phyloP scores from a whole-genome alignment of 441 rosid genomes.

The Erodium trifolium region DNA sequence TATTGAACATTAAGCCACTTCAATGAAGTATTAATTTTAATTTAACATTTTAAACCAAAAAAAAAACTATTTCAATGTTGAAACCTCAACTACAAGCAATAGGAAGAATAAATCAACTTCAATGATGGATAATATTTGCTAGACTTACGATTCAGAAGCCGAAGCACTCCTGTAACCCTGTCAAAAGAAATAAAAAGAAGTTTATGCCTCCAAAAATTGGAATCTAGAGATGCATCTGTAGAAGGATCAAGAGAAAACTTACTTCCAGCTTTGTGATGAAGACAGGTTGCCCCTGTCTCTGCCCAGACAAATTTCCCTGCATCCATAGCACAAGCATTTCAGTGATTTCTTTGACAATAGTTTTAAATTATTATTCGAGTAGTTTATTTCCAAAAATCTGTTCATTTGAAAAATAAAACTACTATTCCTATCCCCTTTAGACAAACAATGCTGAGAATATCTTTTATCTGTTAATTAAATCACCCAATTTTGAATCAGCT shows the following conservation, averaged over 20 bases:
- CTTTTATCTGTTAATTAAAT: neutral
- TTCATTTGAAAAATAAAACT: neutral
- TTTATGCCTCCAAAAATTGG: conserved; percentile 13
- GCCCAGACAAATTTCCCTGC: conserved; percentile 92
- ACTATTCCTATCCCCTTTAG: neutral
- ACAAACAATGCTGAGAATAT: neutral
- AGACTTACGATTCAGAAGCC: conserved; percentile 82
- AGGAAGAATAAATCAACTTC: neutral
- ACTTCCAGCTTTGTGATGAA: conserved; percentile 93
- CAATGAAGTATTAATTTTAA: neutral
- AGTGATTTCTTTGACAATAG: conserved; percentile 13
- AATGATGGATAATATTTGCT: conserved; percentile 9
- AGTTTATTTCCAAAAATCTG: neutral
- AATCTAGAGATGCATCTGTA: neutral
- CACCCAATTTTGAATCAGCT: neutral
- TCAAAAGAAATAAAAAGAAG: conserved; percentile 25
- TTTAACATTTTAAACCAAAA: neutral
- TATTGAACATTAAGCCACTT: neutral
- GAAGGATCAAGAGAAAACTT: conserved; percentile 21
- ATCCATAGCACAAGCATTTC: conserved; percentile 21
- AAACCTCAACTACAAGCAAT: neutral
- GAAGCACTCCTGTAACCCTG: conserved; percentile 93
- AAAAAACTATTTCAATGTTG: neutral
- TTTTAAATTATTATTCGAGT: neutral
- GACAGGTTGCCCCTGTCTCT: conserved; percentile 96